Evolutionary conservation across 1,284 basidiomycete species (phyloP), one percentile per base, ranked within the genome.

Genomic region (Cryptococcus sp.): DNA sequence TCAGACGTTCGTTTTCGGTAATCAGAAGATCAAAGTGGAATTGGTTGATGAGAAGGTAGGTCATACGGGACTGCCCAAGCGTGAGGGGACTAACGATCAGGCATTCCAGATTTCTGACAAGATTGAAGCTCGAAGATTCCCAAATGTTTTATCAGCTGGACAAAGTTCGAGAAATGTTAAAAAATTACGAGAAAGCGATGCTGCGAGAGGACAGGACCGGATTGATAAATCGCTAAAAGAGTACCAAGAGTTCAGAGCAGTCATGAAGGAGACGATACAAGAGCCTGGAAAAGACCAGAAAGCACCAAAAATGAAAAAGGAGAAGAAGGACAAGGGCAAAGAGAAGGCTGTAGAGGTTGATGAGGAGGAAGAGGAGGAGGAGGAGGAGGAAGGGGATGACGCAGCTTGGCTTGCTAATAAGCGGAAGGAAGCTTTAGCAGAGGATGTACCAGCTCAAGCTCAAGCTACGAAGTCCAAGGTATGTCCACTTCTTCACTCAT

Each of bases 1-100:
- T 70, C 81, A 82, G 31, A 90, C 87, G 0, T 98, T 85, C 71
- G 63, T 51, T n/a, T 77, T 91, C 46, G 85, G 85, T 53, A 83
- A 86, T 34, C 80, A 83, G 32, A 80, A 86, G 61, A 84, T 97
- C 54, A 82, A 76, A 52, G 88, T 96, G 7, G 81, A 84, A 41
- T 72, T 91, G 40, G 83, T 93, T 1, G 68, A 72, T 45, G 86
- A 91, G 76, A 86, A 88, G 67, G 66, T 82, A 74, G 44, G 62
- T 53, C n/a, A 42, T n/a, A 11, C 21, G 45, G 25, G 32, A 34
- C 32, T 34, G 32, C 32, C 32, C 32, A 34, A 34, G 32, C 32
- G 9, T 34, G 32, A 34, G 10, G 16, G 9, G 9, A 34, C 32
- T 16, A 9, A 9, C 32, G 32, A 34, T 9, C 32, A 34, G 16